A percentile compares a stretch with the other conserved stretches of the same genome.
These are phyloP conservation scores for Saccharomyces kudriavzevii DNA, from an alignment of 805 yeast genomes.

Conservation along the genomic window DNA sequence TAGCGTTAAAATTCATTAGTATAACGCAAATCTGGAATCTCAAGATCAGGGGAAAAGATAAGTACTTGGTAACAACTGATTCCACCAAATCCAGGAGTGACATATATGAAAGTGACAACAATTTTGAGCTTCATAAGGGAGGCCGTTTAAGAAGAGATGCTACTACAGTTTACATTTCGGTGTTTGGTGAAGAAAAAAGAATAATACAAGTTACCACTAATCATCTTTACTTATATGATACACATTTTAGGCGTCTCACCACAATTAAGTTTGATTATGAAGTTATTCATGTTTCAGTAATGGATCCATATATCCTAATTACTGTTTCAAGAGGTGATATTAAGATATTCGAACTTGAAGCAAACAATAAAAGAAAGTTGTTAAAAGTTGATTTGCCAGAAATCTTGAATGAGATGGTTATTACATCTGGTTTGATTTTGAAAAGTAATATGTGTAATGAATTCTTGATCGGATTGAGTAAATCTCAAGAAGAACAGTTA, in stretches of 20 bases:
- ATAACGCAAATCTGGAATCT: conserved; percentile 73
- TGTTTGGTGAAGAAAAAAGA: conserved; percentile 44
- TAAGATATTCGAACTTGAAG: conserved; percentile 42
- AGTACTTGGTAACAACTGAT: conserved; percentile 66
- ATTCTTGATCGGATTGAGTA: conserved; percentile 24
- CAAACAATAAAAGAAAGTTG: conserved; percentile 30
- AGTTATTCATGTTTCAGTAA: conserved; percentile 53
- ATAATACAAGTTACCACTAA: conserved; percentile 70
- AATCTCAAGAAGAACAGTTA: conserved; percentile 26
- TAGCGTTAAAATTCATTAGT: conserved; percentile 64
- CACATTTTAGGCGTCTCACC: conserved; percentile 46
- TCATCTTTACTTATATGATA: conserved; percentile 54
- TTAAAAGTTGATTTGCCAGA: conserved; percentile 33
- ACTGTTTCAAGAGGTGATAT: conserved; percentile 67
- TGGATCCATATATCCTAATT: conserved; percentile 55
- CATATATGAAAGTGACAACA: conserved; percentile 53
- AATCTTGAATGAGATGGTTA: conserved; percentile 39
- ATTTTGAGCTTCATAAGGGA: conserved; percentile 52
- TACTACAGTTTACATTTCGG: conserved; percentile 59
- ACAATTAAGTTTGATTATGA: conserved; percentile 50
- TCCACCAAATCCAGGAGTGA: conserved; percentile 56
- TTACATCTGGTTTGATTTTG: conserved; percentile 62
- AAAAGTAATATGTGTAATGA: conserved; percentile 41
- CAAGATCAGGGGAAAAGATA: conserved; percentile 36
- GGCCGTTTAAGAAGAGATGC: conserved; percentile 57